Evolutionary conservation across 768 basidiomycete genomes (phyloP).

Genomic region (Wakefieldia striispora): DNA sequence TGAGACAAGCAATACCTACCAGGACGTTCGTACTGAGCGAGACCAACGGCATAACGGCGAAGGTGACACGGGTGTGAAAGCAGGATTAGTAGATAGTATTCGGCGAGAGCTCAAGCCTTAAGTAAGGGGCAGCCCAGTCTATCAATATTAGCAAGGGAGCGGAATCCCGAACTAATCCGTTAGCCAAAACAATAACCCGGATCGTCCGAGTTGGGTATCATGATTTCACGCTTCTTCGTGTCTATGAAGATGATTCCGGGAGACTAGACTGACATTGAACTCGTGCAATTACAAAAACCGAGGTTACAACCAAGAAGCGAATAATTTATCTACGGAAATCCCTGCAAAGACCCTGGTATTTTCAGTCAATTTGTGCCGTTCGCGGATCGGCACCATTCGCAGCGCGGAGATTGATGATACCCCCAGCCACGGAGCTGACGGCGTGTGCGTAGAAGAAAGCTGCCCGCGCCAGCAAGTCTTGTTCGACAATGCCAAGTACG

Average conservation of each 20-base stretch:
- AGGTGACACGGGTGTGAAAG: neutral
- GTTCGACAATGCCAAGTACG: slow-evolving; percentile 43
- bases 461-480: slow-evolving; percentile 37
- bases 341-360: neutral
- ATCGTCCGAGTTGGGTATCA: too few species aligned
- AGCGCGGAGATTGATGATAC: slow-evolving; percentile 41
- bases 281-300: too few species aligned
- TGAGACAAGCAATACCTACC: slow-evolving; percentile 13
- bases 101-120: too few species aligned
- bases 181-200: too few species aligned
- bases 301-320: neutral
- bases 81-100: neutral
- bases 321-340: neutral
- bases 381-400: slow-evolving; percentile 39
- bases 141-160: neutral
- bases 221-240: too few species aligned
- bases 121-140: too few species aligned
- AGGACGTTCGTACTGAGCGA: slow-evolving; percentile 40
- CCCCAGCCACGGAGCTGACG: slow-evolving; percentile 41
- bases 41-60: slow-evolving; percentile 35
- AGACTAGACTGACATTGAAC: too few species aligned
- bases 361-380: slow-evolving; percentile 37
- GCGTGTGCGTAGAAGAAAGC: slow-evolving; percentile 44
- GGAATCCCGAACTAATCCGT: neutral
- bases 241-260: too few species aligned